These are phyloP conservation scores for Ogataea dorogensis DNA, from an alignment of 805 yeast genomes.

Conservation along the genomic window DNA sequence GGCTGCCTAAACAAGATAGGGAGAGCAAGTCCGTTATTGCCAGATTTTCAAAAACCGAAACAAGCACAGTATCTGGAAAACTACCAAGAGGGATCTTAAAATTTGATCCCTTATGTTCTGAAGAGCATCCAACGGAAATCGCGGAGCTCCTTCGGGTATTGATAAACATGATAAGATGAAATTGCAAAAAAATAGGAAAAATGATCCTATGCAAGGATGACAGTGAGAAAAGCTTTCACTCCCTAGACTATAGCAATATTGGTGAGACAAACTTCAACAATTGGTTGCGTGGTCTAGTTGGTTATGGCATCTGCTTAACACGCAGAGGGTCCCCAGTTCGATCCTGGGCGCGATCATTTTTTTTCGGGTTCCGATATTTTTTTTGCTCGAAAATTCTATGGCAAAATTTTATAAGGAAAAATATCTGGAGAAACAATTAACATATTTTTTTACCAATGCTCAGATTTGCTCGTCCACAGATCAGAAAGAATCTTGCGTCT, in stretches of 20 bases:
- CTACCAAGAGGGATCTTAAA: slow-evolving; percentile 2
- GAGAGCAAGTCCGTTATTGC: slow-evolving; percentile 3
- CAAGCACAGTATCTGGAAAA: background rate
- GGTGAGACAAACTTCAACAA: too few relatives aligned
- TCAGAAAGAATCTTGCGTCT: slow-evolving; percentile 39
- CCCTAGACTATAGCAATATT: slow-evolving; percentile 1
- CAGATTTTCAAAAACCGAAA: slow-evolving; percentile 1
- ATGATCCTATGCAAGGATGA: background rate
- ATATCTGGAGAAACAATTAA: slow-evolving; percentile 9
- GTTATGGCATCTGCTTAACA: slow-evolving; percentile 99
- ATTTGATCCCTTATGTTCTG: background rate
- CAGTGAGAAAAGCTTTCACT: background rate
- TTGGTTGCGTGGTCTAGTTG: slow-evolving; percentile 98
- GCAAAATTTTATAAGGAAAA: slow-evolving; percentile 6
- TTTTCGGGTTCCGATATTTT: slow-evolving; percentile 23
- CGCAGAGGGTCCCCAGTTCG: slow-evolving; percentile 99
- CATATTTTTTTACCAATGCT: slow-evolving; percentile 36
- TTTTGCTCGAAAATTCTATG: slow-evolving; percentile 12
- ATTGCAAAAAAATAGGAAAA: background rate
- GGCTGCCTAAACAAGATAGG: slow-evolving; percentile 4
- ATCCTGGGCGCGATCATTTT: slow-evolving; percentile 98
- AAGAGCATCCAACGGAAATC: background rate
- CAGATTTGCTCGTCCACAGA: slow-evolving; percentile 46
- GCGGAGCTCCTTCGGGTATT: slow-evolving; percentile 1
- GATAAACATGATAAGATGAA: slow-evolving; percentile 2